Evolutionary conservation across 805 yeast species (phyloP), one percentile per base, ranked within the genome.

Genomic region (Cyberlindnera xishuangbannaensis): DNA sequence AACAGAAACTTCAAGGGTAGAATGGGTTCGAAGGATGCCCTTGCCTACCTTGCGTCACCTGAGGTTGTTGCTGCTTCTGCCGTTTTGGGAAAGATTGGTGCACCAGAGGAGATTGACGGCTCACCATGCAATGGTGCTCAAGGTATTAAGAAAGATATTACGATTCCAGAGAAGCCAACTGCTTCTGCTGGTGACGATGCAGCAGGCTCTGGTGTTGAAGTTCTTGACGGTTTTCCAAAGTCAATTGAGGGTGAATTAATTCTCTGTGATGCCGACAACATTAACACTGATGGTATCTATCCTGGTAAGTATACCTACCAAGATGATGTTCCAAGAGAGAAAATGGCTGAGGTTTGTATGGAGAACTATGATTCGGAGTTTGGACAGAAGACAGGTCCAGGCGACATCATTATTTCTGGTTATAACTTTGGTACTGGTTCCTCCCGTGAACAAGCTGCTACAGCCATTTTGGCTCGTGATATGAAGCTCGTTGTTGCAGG

Each of bases 341-440:
- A 82, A 58, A 92, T 92, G 99, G 98, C 98, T 22, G 83, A 90
- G 61, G 98, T 92, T 29, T 92, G 98, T 67, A 92, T 92, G 99
- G 98, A 92, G 64, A 92, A 92, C 66, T 92, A 92, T 62, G 99
- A 92, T 60, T 57, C 84, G 11, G 95, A 88, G 45, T 92, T 92
- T 60, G 79, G 83, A 37, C 43, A 62, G 19, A 88, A 86, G 67
- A 83, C 94, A 19, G 67, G 76, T 42, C 73, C 95, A 4, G 86
- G 90, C 30, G 99, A 92, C 59, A 87, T 92, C 48, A 74, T 92
- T 36, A 75, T 92, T 29, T 76, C 88, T 36, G 99, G 99, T 13
- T 92, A 66, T 69, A 92, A 92, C 59, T 92, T 92, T 57, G 99
- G 99, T 49, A 92, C 98, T 9, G 98, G 99, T 29, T 88, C 97